Evolutionary conservation across 257 asterid genomes (phyloP).

Genomic region (Solanum paucissectum): DNA sequence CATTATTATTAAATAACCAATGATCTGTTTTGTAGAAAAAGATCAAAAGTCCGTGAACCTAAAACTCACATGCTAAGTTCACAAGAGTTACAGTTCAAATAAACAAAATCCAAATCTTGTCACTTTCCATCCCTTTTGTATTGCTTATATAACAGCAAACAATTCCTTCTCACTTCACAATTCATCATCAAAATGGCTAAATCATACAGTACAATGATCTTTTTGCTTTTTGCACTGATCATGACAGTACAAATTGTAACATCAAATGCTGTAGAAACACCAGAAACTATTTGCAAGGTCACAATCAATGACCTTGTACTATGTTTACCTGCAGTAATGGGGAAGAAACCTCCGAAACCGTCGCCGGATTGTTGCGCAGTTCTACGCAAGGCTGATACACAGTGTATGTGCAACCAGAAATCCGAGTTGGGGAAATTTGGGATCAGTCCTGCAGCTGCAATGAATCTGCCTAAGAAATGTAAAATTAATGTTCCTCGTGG

Average conservation of each 20-base stretch:
- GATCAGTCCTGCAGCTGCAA: slow-evolving; percentile 25
- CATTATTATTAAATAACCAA: neutral
- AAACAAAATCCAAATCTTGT: neutral
- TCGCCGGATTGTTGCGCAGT: slow-evolving; percentile 28
- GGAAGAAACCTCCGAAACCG: slow-evolving; percentile 28
- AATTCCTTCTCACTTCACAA: neutral
- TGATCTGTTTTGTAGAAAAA: neutral
- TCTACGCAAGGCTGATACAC: slow-evolving; percentile 23
- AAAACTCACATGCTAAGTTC: neutral
- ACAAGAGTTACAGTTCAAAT: neutral
- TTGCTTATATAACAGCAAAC: neutral
- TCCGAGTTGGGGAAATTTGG: slow-evolving; percentile 19
- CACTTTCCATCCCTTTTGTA: neutral
- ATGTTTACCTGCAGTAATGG: slow-evolving; percentile 46
- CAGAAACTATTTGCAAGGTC: slow-evolving; percentile 33
- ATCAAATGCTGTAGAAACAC: neutral
- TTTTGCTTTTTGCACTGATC: neutral
- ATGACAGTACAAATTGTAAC: neutral
- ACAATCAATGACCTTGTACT: slow-evolving; percentile 22
- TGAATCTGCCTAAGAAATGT: slow-evolving; percentile 37
- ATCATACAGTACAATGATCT: neutral
- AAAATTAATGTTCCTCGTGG: slow-evolving; percentile 13
- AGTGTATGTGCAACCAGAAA: slow-evolving; percentile 35
- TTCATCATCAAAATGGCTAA: neutral
- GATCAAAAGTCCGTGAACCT: neutral